Conservation (phyloP, 176 grass and related monocot genomes). For the Aegilops longissima region DNA sequence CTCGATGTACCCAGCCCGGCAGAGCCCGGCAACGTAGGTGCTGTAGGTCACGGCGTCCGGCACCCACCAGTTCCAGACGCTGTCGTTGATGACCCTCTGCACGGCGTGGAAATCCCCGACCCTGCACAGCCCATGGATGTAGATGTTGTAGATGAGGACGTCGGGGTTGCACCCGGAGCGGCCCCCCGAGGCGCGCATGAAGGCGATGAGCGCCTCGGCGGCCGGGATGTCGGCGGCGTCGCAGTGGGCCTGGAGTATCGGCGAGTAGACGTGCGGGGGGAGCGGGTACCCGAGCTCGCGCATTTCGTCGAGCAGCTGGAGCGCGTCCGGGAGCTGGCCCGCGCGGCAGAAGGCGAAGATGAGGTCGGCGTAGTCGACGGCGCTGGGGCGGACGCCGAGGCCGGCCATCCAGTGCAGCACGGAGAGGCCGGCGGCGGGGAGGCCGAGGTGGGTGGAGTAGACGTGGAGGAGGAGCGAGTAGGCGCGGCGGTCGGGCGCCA, state of each 20-base stretch:
- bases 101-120: constrained; percentile 50
- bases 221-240: constrained; percentile 45
- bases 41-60: constrained; percentile 83
- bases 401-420: constrained; percentile 72
- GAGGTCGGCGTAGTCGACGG: constrained; percentile 69
- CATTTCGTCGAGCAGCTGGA: constrained; percentile 82
- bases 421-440: constrained; percentile 54
- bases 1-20: constrained; percentile 38
- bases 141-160: constrained; percentile 75
- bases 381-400: constrained; percentile 45
- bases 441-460: constrained; percentile 75
- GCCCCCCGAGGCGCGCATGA: constrained; percentile 53
- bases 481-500: constrained; percentile 44
- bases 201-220: constrained; percentile 44
- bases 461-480: constrained; percentile 75
- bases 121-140: constrained; percentile 74
- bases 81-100: constrained; percentile 41
- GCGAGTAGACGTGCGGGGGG: constrained; percentile 48
- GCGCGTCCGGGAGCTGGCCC: constrained; percentile 52
- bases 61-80: constrained; percentile 50
- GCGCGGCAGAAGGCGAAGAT: constrained; percentile 55
- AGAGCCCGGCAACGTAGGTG: constrained; percentile 78
- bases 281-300: constrained; percentile 45
- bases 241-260: constrained; percentile 60
- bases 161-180: constrained; percentile 51